Conservation (phyloP, 495 filamentous ascomycete species). For the Tirmania nivea region DNA sequence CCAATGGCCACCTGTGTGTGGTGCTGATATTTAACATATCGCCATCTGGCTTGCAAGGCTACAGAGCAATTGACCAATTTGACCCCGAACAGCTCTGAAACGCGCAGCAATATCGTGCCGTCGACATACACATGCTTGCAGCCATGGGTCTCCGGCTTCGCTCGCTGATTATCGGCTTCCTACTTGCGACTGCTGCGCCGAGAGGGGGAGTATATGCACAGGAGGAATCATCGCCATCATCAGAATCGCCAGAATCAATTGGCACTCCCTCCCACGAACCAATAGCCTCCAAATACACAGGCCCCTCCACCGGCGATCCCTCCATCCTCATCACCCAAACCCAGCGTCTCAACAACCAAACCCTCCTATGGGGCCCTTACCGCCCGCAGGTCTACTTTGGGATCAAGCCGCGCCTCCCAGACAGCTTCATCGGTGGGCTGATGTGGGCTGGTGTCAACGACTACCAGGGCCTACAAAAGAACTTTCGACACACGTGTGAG, state of each 20-base stretch:
- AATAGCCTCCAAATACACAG: background rate
- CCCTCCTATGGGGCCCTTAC: conserved; percentile 90
- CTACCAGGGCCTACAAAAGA: conserved; percentile 52
- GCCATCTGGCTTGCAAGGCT: too few relatives aligned
- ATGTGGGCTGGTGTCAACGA: conserved; percentile 82
- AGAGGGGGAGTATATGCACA: too few relatives aligned
- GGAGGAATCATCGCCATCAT: background rate
- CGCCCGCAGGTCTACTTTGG: conserved; percentile 92
- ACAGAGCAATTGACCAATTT: too few relatives aligned
- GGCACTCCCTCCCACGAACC: background rate
- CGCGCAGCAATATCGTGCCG: too few relatives aligned
- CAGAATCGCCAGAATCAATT: background rate
- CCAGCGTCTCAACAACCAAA: conserved; percentile 49
- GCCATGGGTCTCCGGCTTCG: too few relatives aligned
- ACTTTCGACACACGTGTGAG: conserved; percentile 63
- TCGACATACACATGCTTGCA: too few relatives aligned
- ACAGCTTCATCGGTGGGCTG: conserved; percentile 62
- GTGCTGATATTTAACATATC: too few relatives aligned
- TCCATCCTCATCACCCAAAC: conserved; percentile 30
- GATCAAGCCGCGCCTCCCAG: conserved; percentile 64
- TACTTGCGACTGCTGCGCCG: too few relatives aligned
- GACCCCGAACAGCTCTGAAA: too few relatives aligned
- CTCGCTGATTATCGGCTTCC: too few relatives aligned
- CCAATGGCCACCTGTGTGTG: too few relatives aligned
- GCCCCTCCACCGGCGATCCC: background rate